Percentiles rank a stretch among this genome's conserved stretches.
phyloP scores from a whole-genome alignment of 805 yeast species.

The Barnettozyma siamensis region DNA sequence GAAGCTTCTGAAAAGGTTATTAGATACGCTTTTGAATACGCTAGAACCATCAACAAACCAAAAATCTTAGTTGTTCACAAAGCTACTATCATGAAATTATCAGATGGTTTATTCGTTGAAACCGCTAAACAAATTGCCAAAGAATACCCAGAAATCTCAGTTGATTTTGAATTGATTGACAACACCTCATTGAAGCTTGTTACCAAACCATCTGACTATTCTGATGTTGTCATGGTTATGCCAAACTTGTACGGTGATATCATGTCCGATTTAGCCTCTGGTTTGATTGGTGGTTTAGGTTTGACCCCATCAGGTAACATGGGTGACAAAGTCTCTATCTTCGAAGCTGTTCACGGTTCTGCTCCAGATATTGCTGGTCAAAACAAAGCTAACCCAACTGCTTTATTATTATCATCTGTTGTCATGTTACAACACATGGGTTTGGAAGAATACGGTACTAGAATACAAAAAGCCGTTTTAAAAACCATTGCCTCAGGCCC shows the following conservation, averaged over 20 bases:
- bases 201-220: constrained; percentile 78
- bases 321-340: constrained; percentile 96
- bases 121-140: constrained; percentile 85
- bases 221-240: constrained; percentile 89
- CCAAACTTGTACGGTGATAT: constrained; percentile 99
- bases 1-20: constrained; percentile 96
- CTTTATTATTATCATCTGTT: constrained; percentile 87
- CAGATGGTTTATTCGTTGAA: constrained; percentile 94
- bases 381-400: constrained; percentile 98
- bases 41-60: constrained; percentile 79
- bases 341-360: constrained; percentile 99
- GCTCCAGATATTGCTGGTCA: constrained; percentile 99
- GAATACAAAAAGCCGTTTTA: constrained; percentile 81
- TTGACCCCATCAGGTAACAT: constrained; percentile 98
- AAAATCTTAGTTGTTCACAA: constrained; percentile 94
- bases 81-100: constrained; percentile 96
- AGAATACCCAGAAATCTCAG: constrained; percentile 86
- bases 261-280: constrained; percentile 95
- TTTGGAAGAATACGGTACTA: constrained; percentile 71
- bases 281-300: constrained; percentile 98
- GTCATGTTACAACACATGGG: constrained; percentile 99
- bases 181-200: constrained; percentile 91
- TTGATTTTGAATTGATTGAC: constrained; percentile 86
- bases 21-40: constrained; percentile 96
- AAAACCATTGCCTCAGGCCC: constrained; percentile 91